These are phyloP conservation scores for Beta vulgaris DNA, from an alignment of 148 eudicot species.

Conservation along the genomic window DNA sequence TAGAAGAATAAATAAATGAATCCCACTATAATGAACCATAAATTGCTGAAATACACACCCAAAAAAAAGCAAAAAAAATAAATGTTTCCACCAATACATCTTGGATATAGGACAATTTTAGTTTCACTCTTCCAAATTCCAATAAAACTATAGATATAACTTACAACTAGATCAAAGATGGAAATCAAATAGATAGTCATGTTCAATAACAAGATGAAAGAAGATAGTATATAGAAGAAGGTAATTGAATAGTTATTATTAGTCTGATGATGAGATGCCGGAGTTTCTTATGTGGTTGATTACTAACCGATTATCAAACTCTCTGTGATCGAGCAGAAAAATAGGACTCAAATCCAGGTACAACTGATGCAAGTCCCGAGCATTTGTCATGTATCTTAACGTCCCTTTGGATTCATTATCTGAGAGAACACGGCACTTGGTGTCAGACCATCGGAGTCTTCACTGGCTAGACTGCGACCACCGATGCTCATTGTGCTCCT, in stretches of 20 bases:
- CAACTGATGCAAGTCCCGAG: neutral
- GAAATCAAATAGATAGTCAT: slow-evolving; percentile 7
- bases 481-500: slow-evolving; percentile 90
- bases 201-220: neutral
- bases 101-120: slow-evolving; percentile 13
- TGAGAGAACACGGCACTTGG: slow-evolving; percentile 96
- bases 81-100: neutral
- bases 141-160: slow-evolving; percentile 29
- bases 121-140: slow-evolving; percentile 25
- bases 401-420: slow-evolving; percentile 94
- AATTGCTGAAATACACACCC: neutral
- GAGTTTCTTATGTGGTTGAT: slow-evolving; percentile 3
- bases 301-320: slow-evolving; percentile 6
- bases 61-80: too few species aligned
- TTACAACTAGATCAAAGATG: slow-evolving; percentile 24
- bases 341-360: neutral
- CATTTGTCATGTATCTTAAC: slow-evolving; percentile 40
- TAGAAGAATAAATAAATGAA: slow-evolving; percentile 18
- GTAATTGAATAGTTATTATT: slow-evolving; percentile 11
- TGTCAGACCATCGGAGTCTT: slow-evolving; percentile 82
- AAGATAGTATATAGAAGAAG: slow-evolving; percentile 8
- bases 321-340: slow-evolving; percentile 1
- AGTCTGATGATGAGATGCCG: neutral
- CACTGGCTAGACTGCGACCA: slow-evolving; percentile 79
- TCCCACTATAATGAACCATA: neutral